A percentile compares a stretch with the other conserved stretches of the same genome.
phyloP scores from a whole-genome alignment of 1,139 yeast species.

The Meyerozyma sp. region DNA sequence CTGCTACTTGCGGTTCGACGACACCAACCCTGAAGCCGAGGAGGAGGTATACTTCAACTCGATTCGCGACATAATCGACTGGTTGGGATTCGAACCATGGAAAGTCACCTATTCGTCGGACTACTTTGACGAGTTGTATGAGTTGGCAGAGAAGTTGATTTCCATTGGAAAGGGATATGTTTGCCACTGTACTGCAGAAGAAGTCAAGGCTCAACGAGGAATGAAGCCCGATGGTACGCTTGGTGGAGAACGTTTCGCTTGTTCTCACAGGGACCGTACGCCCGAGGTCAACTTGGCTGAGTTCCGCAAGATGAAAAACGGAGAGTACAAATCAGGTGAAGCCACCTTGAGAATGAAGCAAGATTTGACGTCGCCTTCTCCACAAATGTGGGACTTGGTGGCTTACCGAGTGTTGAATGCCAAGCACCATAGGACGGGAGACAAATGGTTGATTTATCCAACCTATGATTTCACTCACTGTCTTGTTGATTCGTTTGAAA shows the following conservation, averaged over 20 bases:
- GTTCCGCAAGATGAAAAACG: slow-evolving; percentile 89
- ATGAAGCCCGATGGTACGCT: slow-evolving; percentile 85
- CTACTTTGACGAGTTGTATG: slow-evolving; percentile 85
- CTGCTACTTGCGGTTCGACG: slow-evolving; percentile 92
- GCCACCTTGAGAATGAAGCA: slow-evolving; percentile 97
- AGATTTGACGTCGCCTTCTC: slow-evolving; percentile 85
- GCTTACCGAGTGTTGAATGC: slow-evolving; percentile 96
- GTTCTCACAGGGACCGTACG: slow-evolving; percentile 66
- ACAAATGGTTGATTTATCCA: slow-evolving; percentile 96
- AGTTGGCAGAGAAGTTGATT: slow-evolving; percentile 78
- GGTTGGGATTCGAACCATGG: slow-evolving; percentile 95
- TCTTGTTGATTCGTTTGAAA: slow-evolving; percentile 95
- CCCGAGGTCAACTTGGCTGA: slow-evolving; percentile 70
- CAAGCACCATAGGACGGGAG: slow-evolving; percentile 94
- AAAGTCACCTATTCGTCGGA: slow-evolving; percentile 94
- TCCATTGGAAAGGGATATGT: slow-evolving; percentile 72
- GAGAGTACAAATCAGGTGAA: slow-evolving; percentile 81
- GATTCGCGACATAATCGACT: slow-evolving; percentile 74
- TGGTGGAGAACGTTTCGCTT: slow-evolving; percentile 86
- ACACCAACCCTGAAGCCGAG: slow-evolving; percentile 98
- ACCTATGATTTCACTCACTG: slow-evolving; percentile 99
- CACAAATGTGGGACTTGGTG: slow-evolving; percentile 99
- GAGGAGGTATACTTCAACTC: slow-evolving; percentile 86
- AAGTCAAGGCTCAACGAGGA: slow-evolving; percentile 87
- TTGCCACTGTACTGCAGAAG: slow-evolving; percentile 90